phyloP scores from a whole-genome alignment of 2,329 filamentous ascomycete genomes.

The Epichloe bromicola region DNA sequence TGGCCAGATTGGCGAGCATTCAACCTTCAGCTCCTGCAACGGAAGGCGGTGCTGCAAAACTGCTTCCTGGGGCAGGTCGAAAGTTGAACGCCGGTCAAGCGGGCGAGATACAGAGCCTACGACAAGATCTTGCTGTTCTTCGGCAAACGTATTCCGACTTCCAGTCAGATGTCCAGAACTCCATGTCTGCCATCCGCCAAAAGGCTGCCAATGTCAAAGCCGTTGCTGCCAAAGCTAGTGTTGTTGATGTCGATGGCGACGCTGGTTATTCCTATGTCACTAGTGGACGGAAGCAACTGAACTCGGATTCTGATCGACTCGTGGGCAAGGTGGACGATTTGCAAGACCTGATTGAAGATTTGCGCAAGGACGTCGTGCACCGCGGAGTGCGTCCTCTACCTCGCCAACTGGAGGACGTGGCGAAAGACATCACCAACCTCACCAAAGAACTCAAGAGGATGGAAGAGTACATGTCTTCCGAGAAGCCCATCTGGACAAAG shows the following conservation, averaged over 20 bases:
- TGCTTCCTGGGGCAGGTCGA: conserved; percentile 19
- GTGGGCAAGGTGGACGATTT: conserved; percentile 90
- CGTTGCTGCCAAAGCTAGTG: conserved; percentile 53
- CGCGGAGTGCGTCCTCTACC: conserved; percentile 86
- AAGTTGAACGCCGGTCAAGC: conserved; percentile 50
- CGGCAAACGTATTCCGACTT: conserved; percentile 90
- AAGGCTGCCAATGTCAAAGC: conserved; percentile 76
- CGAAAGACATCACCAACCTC: conserved; percentile 72
- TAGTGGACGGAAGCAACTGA: conserved; percentile 74
- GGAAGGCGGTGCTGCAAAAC: conserved; percentile 25
- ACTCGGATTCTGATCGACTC: conserved; percentile 76
- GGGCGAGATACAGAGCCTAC: conserved; percentile 66
- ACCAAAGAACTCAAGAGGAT: conserved; percentile 85
- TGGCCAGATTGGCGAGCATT: conserved; percentile 47
- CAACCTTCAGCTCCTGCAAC: conserved; percentile 29
- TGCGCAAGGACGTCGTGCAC: conserved; percentile 90
- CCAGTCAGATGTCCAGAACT: conserved; percentile 73
- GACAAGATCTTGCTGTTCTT: conserved; percentile 79
- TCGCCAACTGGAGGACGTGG: conserved; percentile 76
- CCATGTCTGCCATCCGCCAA: conserved; percentile 69
- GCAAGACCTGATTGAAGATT: conserved; percentile 92
- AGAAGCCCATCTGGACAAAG: conserved; percentile 97
- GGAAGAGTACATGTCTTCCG: conserved; percentile 78
- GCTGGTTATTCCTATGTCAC: conserved; percentile 79
- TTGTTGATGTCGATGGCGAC: conserved; percentile 62